Evolutionary conservation across 2,329 filamentous ascomycete species (phyloP).

Genomic region (Knufia petricola): DNA sequence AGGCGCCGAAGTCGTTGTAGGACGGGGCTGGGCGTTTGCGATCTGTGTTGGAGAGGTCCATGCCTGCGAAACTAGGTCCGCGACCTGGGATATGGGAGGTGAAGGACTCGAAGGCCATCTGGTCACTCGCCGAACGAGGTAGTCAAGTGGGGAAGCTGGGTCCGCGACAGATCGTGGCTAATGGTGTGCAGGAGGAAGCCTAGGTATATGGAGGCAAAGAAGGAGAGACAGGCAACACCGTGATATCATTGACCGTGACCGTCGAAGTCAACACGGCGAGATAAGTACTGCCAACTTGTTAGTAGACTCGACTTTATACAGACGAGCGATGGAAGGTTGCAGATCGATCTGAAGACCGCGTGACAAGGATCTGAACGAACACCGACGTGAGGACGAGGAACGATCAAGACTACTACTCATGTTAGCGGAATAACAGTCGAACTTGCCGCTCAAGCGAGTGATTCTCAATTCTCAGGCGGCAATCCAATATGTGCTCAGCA

Average conservation of each 20-base stretch:
- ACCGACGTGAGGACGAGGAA: not conserved
- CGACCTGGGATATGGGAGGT: not conserved
- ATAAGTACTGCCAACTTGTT: too few relatives aligned
- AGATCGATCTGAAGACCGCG: too few relatives aligned
- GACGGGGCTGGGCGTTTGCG: not conserved
- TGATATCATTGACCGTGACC: too few relatives aligned
- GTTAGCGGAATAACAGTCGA: not conserved
- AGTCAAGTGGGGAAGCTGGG: too few relatives aligned
- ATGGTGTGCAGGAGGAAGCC: not conserved
- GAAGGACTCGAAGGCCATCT: constrained; percentile 1
- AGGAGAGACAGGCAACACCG: too few relatives aligned
- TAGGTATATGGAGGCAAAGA: not conserved
- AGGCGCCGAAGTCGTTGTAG: not conserved
- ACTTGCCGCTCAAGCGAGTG: not conserved
- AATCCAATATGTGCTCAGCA: not conserved
- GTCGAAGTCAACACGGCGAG: too few relatives aligned
- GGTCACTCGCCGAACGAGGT: not conserved
- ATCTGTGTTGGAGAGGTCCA: not conserved
- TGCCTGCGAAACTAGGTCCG: not conserved
- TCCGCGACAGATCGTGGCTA: too few relatives aligned
- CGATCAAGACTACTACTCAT: not conserved
- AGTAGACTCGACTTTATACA: too few relatives aligned
- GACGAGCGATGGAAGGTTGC: too few relatives aligned
- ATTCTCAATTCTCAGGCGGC: too few relatives aligned
- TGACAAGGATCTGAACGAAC: too few relatives aligned